Percentiles rank a stretch among this genome's conserved stretches.
Evolutionary conservation across 2,329 filamentous ascomycete species (phyloP).

Genomic region (Helicocarpus griseus): DNA sequence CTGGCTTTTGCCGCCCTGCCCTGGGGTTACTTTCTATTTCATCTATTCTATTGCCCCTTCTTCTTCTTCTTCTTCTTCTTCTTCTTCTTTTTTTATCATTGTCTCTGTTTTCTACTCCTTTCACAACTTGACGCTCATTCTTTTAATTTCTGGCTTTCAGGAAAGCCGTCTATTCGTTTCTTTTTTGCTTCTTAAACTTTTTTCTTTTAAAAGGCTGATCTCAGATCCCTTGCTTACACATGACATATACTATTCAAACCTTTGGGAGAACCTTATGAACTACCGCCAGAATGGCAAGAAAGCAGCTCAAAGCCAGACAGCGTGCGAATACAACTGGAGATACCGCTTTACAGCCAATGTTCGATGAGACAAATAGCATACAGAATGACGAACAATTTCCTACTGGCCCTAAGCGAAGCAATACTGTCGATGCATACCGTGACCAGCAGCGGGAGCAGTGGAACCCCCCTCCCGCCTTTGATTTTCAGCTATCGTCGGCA

Average conservation of each 20-base stretch:
- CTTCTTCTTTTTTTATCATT: not conserved
- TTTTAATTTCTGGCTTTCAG: slow-evolving; percentile 23
- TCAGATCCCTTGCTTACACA: not conserved
- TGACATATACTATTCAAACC: not conserved
- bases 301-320: slow-evolving; percentile 21
- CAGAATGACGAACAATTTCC: slow-evolving; percentile 11
- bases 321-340: slow-evolving; percentile 19
- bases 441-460: not conserved
- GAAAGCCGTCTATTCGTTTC: slow-evolving; percentile 31
- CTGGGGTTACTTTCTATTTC: too few relatives aligned
- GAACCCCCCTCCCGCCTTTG: slow-evolving; percentile 1
- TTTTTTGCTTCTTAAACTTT: slow-evolving; percentile 1
- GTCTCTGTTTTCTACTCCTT: not conserved
- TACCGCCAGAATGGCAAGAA: slow-evolving; percentile 19
- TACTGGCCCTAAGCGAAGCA: slow-evolving; percentile 1
- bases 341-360: slow-evolving; percentile 22
- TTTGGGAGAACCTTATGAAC: not conserved
- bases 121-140: not conserved
- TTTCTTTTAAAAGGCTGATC: slow-evolving; percentile 8
- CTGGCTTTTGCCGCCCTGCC: slow-evolving; percentile 5
- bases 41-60: too few relatives aligned
- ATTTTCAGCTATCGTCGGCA: slow-evolving; percentile 2
- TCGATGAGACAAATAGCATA: slow-evolving; percentile 26
- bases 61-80: slow-evolving; percentile 9
- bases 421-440: not conserved